Base-by-base conservation (phyloP, 108 stramenopile species). In the Cafeteria roenbergensis region DNA sequence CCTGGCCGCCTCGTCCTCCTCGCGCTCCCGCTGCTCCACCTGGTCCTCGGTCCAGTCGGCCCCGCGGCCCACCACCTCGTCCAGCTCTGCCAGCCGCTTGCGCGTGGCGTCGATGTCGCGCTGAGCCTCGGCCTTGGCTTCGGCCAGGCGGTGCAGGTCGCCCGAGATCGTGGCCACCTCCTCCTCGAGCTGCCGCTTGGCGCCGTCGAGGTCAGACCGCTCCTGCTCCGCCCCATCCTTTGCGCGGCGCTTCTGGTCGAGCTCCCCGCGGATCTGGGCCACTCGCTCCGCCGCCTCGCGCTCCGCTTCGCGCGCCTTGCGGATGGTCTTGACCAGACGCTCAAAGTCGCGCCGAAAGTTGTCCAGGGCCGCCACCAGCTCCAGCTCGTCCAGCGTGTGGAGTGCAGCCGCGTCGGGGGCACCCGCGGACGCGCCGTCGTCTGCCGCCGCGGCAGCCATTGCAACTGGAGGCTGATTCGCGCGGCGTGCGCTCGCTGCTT, bases 41-140 rank as follows among this genome's bases (percentile, higher is more conserved):
- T 74, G 62, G 21, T 51, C 55, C 2, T 67, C 51, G 12, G 9
- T 14, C 38, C 63, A 20, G 71, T 75, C 54, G 52, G 69, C 29
- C 35, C 32, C 64, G 53, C 34, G 35, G 32, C 42, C 34, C 38
- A 67, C 63, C 24, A 50, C 65, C n/a, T 55, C 68, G 34, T 50
- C 35, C 52, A 69, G 64, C 62, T 63, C 65, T 25, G 24, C 68
- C 31, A 63, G 60, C 8, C 27, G 51, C 50, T 55, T 64, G 29
- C 65, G 29, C 17, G 34, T n/a, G 30, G 25, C 27, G 20, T 63
- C 38, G 22, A 69, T n/a, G 9, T 36, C 30, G 29, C 21, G n/a
- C 62, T 33, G 53, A 22, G 73, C 75, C 55, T 84, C 81, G n/a
- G 76, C 70, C 54, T 53, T n/a, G 8, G 59, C 26, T 35, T 62